Evolutionary conservation across 805 yeast genomes (phyloP), one percentile per base, ranked within the genome.

Genomic region (Starmerella kuoi): DNA sequence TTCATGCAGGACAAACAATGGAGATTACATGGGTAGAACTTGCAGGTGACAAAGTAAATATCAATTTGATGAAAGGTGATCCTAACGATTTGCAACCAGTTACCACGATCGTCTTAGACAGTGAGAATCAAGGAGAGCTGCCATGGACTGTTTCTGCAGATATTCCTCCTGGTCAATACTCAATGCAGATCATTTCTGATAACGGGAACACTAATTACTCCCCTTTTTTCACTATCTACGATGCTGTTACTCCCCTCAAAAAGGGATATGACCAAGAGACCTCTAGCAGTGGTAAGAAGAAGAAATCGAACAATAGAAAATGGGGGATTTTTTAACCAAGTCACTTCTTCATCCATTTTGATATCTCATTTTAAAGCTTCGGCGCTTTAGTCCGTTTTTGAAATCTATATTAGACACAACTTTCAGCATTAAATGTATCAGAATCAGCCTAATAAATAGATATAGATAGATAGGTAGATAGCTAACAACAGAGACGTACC

Each of bases 21-120:
- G 44, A 46, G 40, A 45, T 61, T 32, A 57, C 53, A 31, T 61
- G 64, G 64, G 41, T 30, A 12, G 44, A 48, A 24, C 54, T 58
- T 8, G 38, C 52, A n/a, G 47, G 57, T 30, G 25, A 32, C 7
- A 50, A 46, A 11, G 50, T 45, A 25, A 35, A 38, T 27, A 55
- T 61, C 41, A 46, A 47, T 40, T 47, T 61, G 31, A 36, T 59
- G 33, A 36, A 37, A 3, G 63, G 63, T 24, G 54, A 45, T 22
- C 46, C 57, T 23, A n/a, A 42, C 31, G 44, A 56, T 40, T 47
- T 61, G 33, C 35, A 28, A 18, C 41, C 52, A 19, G 40, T 53
- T 15, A 24, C 35, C 41, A 50, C 53, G 23, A 55, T 61, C 37
- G 64, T 59, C 12, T 20, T 48, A 5, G 48, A 40, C 31, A 34